Conservation (phyloP, 352 stramenopile species). For the Pythium graminicola region DNA sequence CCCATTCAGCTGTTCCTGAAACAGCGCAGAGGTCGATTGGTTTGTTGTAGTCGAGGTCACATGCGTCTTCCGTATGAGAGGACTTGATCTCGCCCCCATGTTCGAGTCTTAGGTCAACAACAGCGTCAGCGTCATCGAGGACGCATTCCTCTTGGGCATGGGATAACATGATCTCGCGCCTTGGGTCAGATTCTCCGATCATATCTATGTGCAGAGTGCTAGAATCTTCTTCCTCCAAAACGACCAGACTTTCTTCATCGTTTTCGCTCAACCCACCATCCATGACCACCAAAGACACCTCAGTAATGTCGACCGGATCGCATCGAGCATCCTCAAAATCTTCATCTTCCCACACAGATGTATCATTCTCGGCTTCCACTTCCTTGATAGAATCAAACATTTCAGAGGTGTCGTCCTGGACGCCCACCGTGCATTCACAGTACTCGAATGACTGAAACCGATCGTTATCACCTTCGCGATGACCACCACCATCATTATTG, state of each 20-base stretch:
- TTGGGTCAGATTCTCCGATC: neutral
- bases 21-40: neutral
- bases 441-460: slow-evolving; percentile 37
- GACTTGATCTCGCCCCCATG: no score
- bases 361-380: neutral
- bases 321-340: slow-evolving; percentile 19
- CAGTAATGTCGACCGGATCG: slow-evolving; percentile 1
- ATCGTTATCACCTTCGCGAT: slow-evolving; percentile 15
- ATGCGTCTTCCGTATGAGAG: neutral
- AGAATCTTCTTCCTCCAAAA: slow-evolving; percentile 20
- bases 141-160: neutral
- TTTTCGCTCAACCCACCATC: slow-evolving; percentile 6
- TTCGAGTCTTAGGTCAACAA: no score
- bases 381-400: neutral
- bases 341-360: slow-evolving; percentile 2
- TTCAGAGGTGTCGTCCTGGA: neutral
- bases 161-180: neutral
- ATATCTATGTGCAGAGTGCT: neutral
- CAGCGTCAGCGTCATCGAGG: neutral
- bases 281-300: slow-evolving; percentile 9
- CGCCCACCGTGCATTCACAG: slow-evolving; percentile 22
- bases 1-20: neutral
- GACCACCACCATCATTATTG: neutral
- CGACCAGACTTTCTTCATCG: slow-evolving; percentile 24
- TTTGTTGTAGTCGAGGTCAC: neutral